These are phyloP conservation scores for Gracilaria gracilis DNA, from an alignment of 23 red algal species.

Conservation along the genomic window DNA sequence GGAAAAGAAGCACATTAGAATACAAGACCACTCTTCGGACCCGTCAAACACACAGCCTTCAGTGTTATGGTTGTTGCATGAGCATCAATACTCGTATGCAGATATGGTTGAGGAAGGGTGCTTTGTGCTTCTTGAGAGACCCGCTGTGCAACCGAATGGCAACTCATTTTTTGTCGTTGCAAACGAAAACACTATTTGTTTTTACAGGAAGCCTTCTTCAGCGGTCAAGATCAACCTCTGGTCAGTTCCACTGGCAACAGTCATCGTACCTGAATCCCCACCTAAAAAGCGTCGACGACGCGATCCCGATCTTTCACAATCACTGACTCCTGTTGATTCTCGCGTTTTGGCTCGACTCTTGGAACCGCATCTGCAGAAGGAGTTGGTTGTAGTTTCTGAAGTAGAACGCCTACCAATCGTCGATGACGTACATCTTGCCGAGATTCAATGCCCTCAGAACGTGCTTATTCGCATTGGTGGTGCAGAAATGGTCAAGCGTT, in stretches of 20 bases:
- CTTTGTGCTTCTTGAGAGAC: slow-evolving; percentile 25
- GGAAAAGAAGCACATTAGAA: slow-evolving; percentile 6
- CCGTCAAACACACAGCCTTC: slow-evolving; percentile 13
- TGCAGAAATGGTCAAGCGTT: slow-evolving; percentile 25
- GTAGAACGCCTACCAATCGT: not conserved
- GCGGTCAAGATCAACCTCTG: not conserved
- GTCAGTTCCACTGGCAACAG: not conserved
- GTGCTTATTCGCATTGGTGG: slow-evolving; percentile 19
- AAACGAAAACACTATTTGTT: slow-evolving; percentile 19
- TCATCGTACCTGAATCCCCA: slow-evolving; percentile 2
- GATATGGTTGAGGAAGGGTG: slow-evolving; percentile 25
- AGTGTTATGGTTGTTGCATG: slow-evolving; percentile 45
- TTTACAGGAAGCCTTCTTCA: not conserved
- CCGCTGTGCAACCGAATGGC: slow-evolving; percentile 33
- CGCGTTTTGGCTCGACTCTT: not conserved
- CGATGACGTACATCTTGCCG: not conserved
- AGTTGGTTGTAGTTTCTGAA: slow-evolving; percentile 4
- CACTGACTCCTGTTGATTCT: not conserved
- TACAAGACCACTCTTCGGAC: slow-evolving; percentile 13
- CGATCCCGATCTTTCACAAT: slow-evolving; percentile 32
- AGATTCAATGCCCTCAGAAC: slow-evolving; percentile 7
- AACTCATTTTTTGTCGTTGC: slow-evolving; percentile 33
- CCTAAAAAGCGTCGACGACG: slow-evolving; percentile 28
- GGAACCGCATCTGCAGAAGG: slow-evolving; percentile 12
- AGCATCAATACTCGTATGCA: not conserved